Base-by-base conservation (phyloP, 176 grass and related monocot species). In the Alloteropsis semialata region DNA sequence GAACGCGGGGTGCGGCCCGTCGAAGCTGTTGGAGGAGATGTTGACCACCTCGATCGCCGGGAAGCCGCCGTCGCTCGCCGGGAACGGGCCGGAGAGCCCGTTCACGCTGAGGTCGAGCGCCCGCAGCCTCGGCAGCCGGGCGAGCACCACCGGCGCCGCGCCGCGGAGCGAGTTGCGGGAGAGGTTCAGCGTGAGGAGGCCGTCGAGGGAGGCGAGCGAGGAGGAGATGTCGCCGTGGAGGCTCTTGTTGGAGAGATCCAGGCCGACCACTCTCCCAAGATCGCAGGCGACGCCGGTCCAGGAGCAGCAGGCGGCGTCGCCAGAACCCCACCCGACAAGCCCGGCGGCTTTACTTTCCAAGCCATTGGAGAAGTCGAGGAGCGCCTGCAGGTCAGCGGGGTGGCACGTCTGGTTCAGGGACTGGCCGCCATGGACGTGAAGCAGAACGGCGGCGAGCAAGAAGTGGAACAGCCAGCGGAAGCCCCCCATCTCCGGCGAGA, bases 71-170 rank as follows among this genome's bases (percentile, higher is more conserved):
- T 21, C 74, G 32, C 33, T 46, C 3, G 69, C n/a, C 2, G 87
- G 85, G 60, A 98, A 88, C 65, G 63, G 17, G 42, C 93, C 93
- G 56, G 62, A 85, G 66, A 98, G 86, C 53, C 3, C 57, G 79
- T 98, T 98, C 36, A 8, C 41, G 86, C 96, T 98, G 80, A 98
- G 91, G 88, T 98, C 80, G 79, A 98, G 87, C n/a, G 49, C 38
- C 50, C 85, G 84, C 67, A 98, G 72, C 37, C 57, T 69, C 21
- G 49, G 12, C 16, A 98, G 79, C 24, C 34, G 49, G 72, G 74
- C 75, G 24, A 98, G 87, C 28, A n/a, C 59, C 19, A 29, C 57
- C 17, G 89, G 89, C 18, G 73, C 48, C 12, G 32, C 39, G 34
- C 91, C 96, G 25, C 15, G 54, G 5, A 98, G 78, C 28, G 19